These are phyloP conservation scores for Aureobasidium melanogenum DNA, from an alignment of 2,329 filamentous ascomycete species.

Conservation along the genomic window DNA sequence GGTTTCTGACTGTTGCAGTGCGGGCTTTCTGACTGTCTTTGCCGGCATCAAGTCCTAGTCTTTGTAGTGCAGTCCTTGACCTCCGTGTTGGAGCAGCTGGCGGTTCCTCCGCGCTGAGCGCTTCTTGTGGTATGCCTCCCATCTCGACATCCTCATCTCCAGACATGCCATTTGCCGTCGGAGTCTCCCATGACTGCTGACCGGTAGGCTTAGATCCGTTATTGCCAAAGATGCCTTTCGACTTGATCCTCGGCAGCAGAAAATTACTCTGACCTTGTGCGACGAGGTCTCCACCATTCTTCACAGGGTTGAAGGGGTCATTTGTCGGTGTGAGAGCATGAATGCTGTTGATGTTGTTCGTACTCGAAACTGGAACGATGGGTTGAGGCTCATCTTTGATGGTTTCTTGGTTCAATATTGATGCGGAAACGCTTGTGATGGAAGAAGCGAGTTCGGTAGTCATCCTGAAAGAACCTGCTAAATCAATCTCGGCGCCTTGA, in stretches of 20 bases:
- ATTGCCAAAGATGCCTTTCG: conserved; percentile 14
- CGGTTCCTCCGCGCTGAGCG: conserved; percentile 28
- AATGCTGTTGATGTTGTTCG: conserved; percentile 19
- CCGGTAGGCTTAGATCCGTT: not conserved
- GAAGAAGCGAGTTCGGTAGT: conserved; percentile 53
- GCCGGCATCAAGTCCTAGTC: conserved; percentile 21
- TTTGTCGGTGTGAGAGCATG: conserved; percentile 26
- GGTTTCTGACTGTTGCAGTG: conserved; percentile 30
- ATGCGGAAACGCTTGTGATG: conserved; percentile 27
- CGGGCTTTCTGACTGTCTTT: conserved; percentile 31
- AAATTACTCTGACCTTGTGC: conserved; percentile 10
- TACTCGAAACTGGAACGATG: conserved; percentile 17
- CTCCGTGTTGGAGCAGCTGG: conserved; percentile 41
- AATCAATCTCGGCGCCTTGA: conserved; percentile 66
- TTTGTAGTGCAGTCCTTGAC: conserved; percentile 23
- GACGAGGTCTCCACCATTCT: conserved; percentile 4
- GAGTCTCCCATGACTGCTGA: conserved; percentile 33
- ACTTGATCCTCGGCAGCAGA: conserved; percentile 14
- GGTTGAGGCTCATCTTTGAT: conserved; percentile 23
- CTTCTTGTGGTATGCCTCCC: conserved; percentile 20
- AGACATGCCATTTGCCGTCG: conserved; percentile 33
- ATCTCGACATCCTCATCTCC: conserved; percentile 36
- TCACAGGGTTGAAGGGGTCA: conserved; percentile 36
- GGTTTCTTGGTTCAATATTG: conserved; percentile 17
- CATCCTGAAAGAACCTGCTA: conserved; percentile 78